These are phyloP conservation scores for Tanacetum coccineum DNA, from an alignment of 129 eudicot species.

Conservation along the genomic window DNA sequence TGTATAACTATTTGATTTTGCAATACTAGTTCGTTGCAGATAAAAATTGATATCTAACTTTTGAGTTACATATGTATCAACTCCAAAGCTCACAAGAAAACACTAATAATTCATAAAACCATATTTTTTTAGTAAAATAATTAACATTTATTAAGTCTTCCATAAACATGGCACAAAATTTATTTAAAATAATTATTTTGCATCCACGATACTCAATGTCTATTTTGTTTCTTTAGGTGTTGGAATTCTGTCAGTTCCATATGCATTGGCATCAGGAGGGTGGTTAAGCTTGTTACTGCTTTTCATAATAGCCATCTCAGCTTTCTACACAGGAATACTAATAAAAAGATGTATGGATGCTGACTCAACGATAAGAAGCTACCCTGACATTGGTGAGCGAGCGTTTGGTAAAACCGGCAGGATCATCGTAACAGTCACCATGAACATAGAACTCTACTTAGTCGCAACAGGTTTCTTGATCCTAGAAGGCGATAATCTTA, in stretches of 20 bases:
- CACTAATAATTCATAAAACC: neutral
- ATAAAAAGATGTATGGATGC: conserved; percentile 79
- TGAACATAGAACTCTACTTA: conserved; percentile 77
- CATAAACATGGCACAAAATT: too few relatives aligned
- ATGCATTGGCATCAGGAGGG: conserved; percentile 89
- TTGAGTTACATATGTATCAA: neutral
- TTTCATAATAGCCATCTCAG: conserved; percentile 49
- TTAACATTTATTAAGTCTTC: too few relatives aligned
- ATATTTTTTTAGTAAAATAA: too few relatives aligned
- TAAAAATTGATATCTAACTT: neutral
- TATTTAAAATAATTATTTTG: neutral
- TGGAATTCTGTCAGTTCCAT: conserved; percentile 84
- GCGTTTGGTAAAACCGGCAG: conserved; percentile 81
- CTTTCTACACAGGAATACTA: conserved; percentile 75
- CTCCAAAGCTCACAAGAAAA: neutral
- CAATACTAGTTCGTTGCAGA: neutral
- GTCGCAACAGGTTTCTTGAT: conserved; percentile 90
- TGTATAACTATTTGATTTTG: neutral
- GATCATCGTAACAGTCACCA: conserved; percentile 44
- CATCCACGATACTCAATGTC: neutral
- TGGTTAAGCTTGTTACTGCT: conserved; percentile 73
- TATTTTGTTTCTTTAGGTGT: too few relatives aligned
- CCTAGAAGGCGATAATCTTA: conserved; percentile 82
- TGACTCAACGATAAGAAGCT: conserved; percentile 57
- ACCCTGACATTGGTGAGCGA: conserved; percentile 78